Evolutionary conservation across 148 eudicot species (phyloP).

Genomic region (Vaccinium macrocarpon): DNA sequence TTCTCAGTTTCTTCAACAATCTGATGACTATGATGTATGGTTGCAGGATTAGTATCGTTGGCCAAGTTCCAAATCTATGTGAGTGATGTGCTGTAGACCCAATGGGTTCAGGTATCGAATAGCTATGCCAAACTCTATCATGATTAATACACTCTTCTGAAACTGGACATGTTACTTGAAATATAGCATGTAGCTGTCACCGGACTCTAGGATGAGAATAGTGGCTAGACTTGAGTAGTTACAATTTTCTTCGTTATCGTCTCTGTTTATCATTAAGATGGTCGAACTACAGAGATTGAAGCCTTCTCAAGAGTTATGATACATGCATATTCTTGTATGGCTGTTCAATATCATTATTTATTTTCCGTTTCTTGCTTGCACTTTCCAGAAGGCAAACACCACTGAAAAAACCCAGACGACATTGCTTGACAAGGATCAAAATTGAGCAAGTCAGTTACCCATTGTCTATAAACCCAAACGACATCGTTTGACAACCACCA

Average conservation of each 20-base stretch:
- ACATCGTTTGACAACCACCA: too few relatives aligned
- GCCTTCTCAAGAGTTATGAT: background rate
- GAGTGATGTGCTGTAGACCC: background rate
- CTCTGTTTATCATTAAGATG: background rate
- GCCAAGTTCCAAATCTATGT: background rate
- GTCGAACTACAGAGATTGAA: background rate
- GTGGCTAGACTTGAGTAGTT: too few relatives aligned
- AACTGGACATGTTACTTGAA: background rate
- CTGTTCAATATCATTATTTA: too few relatives aligned
- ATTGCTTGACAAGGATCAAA: too few relatives aligned
- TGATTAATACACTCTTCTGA: background rate
- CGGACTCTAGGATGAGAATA: background rate
- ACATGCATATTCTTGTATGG: background rate
- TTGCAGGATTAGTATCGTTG: background rate
- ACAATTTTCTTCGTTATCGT: background rate
- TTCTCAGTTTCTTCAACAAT: background rate
- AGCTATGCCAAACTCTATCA: background rate
- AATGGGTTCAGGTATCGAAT: background rate
- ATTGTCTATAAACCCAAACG: too few relatives aligned
- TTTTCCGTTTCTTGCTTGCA: too few relatives aligned
- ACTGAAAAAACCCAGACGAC: too few relatives aligned
- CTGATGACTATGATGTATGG: background rate
- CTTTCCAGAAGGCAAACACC: too few relatives aligned
- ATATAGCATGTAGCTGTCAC: background rate
- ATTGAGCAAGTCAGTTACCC: too few relatives aligned